Conservation (phyloP, 495 filamentous ascomycete genomes). For the Xeromyces bisporus region DNA sequence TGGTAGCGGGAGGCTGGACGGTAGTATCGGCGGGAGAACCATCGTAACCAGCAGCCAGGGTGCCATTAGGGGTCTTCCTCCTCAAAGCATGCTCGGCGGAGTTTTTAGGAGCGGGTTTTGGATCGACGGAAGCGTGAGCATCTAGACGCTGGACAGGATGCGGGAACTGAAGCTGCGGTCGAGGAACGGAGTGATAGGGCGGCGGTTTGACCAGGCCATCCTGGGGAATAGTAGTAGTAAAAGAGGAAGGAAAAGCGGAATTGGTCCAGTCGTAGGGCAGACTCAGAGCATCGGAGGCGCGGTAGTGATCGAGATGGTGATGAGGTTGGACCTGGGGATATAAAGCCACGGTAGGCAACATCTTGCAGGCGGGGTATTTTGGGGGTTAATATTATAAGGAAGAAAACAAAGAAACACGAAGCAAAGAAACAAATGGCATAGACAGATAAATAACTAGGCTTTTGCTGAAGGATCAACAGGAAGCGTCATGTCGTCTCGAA, state of each 20-base stretch:
- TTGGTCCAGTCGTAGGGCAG: conserved; percentile 19
- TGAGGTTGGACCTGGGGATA: conserved; percentile 31
- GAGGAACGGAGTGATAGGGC: conserved; percentile 14
- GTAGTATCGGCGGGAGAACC: conserved; percentile 61
- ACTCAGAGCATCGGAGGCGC: conserved; percentile 13
- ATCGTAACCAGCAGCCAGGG: conserved; percentile 86
- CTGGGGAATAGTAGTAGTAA: conserved; percentile 7
- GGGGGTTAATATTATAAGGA: too few relatives aligned
- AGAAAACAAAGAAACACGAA: conserved; percentile 3
- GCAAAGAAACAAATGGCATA: neutral
- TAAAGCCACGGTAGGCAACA: conserved; percentile 30
- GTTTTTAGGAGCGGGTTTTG: conserved; percentile 11
- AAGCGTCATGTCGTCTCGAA: conserved; percentile 26
- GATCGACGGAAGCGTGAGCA: conserved; percentile 10
- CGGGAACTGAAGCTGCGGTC: conserved; percentile 24
- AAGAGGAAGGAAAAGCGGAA: conserved; percentile 7
- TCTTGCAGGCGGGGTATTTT: too few relatives aligned
- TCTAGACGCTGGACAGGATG: conserved; percentile 28
- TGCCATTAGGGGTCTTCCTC: conserved; percentile 88
- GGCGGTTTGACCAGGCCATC: conserved; percentile 14
- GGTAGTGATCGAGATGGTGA: conserved; percentile 23
- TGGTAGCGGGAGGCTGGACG: conserved; percentile 59
- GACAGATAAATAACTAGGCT: conserved; percentile 12
- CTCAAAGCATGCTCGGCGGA: conserved; percentile 61
- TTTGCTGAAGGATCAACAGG: conserved; percentile 19